Evolutionary conservation across 371 early-diverging fungal species (phyloP).

Genomic region (Saksenaea vasiformis): DNA sequence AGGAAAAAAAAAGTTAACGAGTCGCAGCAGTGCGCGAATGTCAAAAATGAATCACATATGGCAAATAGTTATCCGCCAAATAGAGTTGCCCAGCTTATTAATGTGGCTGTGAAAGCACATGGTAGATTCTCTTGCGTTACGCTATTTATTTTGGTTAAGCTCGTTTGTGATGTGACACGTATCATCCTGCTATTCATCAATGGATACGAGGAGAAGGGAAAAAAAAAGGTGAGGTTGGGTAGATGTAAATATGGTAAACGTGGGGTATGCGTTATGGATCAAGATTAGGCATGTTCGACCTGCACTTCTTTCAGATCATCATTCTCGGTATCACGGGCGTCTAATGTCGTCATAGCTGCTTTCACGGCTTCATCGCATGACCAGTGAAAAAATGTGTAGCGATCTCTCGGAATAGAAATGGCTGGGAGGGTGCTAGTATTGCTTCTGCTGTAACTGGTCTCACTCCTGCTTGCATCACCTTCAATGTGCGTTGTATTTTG

Average conservation of each 20-base stretch:
- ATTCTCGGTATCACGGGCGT: background rate
- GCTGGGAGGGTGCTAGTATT: background rate
- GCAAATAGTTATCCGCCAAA: no score
- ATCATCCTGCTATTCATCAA: background rate
- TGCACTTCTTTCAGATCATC: background rate
- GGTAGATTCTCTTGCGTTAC: no score
- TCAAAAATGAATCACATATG: no score
- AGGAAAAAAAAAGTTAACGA: no score
- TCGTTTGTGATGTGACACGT: no score
- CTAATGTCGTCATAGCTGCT: conserved; percentile 26
- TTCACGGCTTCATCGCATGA: conserved; percentile 48
- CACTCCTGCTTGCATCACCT: background rate
- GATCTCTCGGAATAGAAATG: conserved; percentile 37
- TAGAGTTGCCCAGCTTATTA: no score
- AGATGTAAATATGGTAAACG: background rate
- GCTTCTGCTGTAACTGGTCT: background rate
- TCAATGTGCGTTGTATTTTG: background rate
- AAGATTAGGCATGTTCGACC: background rate
- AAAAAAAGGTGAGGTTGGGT: background rate
- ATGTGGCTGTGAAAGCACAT: no score
- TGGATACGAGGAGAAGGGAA: background rate
- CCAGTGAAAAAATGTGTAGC: conserved; percentile 55
- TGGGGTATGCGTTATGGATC: background rate
- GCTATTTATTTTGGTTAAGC: no score
- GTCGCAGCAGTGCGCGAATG: no score